Conservation (phyloP, 495 filamentous ascomycete species). For the Aspergillus bridgeri region DNA sequence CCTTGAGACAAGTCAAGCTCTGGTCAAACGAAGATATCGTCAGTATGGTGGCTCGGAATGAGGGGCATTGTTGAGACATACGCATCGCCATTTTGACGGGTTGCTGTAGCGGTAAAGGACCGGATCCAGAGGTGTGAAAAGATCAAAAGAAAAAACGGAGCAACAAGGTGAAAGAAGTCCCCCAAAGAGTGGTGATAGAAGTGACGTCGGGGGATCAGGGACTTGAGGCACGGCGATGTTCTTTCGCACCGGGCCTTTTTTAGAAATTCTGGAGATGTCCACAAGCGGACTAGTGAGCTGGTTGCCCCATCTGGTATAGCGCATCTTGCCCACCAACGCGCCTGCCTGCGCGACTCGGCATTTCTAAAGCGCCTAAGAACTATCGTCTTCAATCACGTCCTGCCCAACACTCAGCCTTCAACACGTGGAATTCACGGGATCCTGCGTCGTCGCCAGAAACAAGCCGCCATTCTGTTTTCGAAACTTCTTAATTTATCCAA, state of each 20-base stretch:
- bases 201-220: constrained; percentile 8
- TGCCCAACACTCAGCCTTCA: not conserved
- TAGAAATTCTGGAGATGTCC: constrained; percentile 32
- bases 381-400: constrained; percentile 1
- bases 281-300: constrained; percentile 30
- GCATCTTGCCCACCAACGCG: constrained; percentile 11
- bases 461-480: constrained; percentile 37
- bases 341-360: constrained; percentile 21
- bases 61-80: constrained; percentile 46
- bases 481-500: constrained; percentile 24
- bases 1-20: constrained; percentile 76
- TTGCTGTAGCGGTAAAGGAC: constrained; percentile 33
- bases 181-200: constrained; percentile 13
- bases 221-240: constrained; percentile 13
- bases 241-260: constrained; percentile 21
- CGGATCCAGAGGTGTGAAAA: constrained; percentile 12
- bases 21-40: constrained; percentile 31
- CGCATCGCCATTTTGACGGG: constrained; percentile 62
- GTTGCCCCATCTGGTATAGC: constrained; percentile 37
- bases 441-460: not conserved
- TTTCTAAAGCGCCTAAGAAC: constrained; percentile 3
- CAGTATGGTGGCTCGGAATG: constrained; percentile 27
- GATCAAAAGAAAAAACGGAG: constrained; percentile 9
- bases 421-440: not conserved
- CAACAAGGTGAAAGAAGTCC: constrained; percentile 15